Base-by-base conservation (phyloP, 1,139 yeast species). In the Blastobotrys elegans region DNA sequence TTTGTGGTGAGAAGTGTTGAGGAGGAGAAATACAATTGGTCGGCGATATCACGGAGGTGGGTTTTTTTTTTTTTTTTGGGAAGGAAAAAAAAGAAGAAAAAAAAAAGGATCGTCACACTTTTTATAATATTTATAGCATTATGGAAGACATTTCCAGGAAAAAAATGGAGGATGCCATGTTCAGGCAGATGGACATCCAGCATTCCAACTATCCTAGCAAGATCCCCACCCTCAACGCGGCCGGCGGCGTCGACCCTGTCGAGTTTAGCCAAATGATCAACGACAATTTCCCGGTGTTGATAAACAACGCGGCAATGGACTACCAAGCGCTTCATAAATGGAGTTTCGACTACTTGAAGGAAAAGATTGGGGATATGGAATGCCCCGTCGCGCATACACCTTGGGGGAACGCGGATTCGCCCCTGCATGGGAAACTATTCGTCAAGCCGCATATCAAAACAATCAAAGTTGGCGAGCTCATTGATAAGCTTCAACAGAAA, bases 351-450 rank as follows among this genome's bases (percentile, higher is more conserved):
- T 16, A n/a, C 52, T 55, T 47, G 48, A 61, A 26, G 36, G 49
- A 10, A 37, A 49, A 3, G 48, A 43, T 31, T 48, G 63, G 44
- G 52, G 47, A 16, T 41, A 44, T 13, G 42, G 50, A 37, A 24
- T 13, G 54, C 64, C 30, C 53, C 7, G 65, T 69, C 1, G 72
- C 73, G 0, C 61, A 59, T 32, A 69, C 73, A 0, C 72, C 72
- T 6, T 43, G 52, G 18, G 73, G 73, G 4, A 63, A 65, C 43
- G 73, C 73, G 1, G 73, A 69, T 44, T 55, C 72, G 5, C 72
- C 72, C 1, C 49, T 64, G 4, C 47, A 51, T n/a, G 64, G 59
- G 17, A 49, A 44, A 11, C 44, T 54, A 26, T 63, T 69, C 53
- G 66, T 66, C 20, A 60, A 66, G 50, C 72, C 73, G 1, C 56